These are phyloP conservation scores for Linderina pennispora DNA, from an alignment of 192 early-diverging fungal species.

Conservation along the genomic window DNA sequence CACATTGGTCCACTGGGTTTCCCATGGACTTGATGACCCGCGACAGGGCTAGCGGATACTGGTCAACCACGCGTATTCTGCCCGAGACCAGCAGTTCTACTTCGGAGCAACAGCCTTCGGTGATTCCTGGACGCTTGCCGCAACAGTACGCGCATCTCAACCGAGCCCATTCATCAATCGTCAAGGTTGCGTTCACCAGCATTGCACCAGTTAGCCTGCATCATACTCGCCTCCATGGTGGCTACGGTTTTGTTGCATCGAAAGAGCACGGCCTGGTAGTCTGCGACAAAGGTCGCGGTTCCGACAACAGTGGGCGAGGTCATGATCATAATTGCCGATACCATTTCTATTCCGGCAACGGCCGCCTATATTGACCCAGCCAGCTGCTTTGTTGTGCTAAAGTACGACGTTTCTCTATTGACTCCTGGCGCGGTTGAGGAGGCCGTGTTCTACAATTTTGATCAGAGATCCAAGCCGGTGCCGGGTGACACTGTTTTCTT, in stretches of 20 bases:
- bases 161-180: not conserved
- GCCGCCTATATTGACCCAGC: constrained; percentile 73
- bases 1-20: not conserved
- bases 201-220: not conserved
- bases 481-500: not conserved
- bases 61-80: not conserved
- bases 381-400: constrained; percentile 9
- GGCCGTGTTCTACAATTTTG: not conserved
- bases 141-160: not conserved
- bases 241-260: constrained; percentile 58
- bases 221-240: constrained; percentile 42
- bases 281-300: constrained; percentile 68
- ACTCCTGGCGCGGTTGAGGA: not conserved
- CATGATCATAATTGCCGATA: constrained; percentile 74
- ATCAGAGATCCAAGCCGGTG: not conserved
- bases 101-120: not conserved
- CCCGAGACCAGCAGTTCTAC: not conserved
- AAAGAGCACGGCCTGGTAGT: constrained; percentile 68
- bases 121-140: not conserved
- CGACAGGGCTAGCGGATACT: no score
- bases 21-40: not conserved
- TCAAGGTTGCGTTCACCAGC: not conserved
- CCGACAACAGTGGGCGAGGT: constrained; percentile 75
- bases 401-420: not conserved
- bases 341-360: constrained; percentile 70